phyloP scores from a whole-genome alignment of 1,139 yeast genomes.

The Debaryomycetaceae sp. region DNA sequence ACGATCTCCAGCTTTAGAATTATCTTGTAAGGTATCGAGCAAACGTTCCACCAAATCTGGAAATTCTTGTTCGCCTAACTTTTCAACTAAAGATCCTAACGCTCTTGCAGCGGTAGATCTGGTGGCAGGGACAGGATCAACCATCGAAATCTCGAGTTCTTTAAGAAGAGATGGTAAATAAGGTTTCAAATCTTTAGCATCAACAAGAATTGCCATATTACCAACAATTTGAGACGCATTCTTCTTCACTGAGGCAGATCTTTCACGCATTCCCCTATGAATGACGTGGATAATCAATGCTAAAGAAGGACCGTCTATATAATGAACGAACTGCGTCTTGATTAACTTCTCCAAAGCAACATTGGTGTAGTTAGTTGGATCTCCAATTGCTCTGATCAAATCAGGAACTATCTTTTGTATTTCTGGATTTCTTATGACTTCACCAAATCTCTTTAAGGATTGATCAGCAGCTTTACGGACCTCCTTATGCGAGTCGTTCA shows the following conservation, averaged over 20 bases:
- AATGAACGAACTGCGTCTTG: constrained; percentile 91
- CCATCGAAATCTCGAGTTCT: constrained; percentile 92
- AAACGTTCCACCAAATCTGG: constrained; percentile 87
- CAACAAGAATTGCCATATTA: constrained; percentile 95
- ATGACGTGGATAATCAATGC: constrained; percentile 93
- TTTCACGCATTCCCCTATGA: constrained; percentile 90
- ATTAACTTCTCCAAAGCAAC: constrained; percentile 82
- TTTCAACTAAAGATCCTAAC: constrained; percentile 91
- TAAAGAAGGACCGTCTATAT: constrained; percentile 95
- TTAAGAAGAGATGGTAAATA: constrained; percentile 73
- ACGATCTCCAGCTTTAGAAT: constrained; percentile 82
- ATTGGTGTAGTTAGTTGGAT: constrained; percentile 88
- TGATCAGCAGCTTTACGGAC: constrained; percentile 94
- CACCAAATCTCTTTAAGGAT: constrained; percentile 88
- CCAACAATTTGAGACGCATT: constrained; percentile 98
- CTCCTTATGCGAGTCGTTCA: constrained; percentile 94
- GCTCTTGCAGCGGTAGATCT: constrained; percentile 98
- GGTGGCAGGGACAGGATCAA: constrained; percentile 96
- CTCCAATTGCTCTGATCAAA: constrained; percentile 89
- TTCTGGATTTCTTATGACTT: constrained; percentile 96
- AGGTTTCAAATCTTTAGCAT: constrained; percentile 79
- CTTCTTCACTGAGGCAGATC: constrained; percentile 88
- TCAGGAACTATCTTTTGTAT: constrained; percentile 89
- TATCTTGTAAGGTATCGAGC: constrained; percentile 73
- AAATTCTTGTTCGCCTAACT: constrained; percentile 93